Percentiles rank a stretch among this genome's conserved stretches.
Evolutionary conservation across 805 yeast species (phyloP).

Genomic region (Candida sphagnicola): DNA sequence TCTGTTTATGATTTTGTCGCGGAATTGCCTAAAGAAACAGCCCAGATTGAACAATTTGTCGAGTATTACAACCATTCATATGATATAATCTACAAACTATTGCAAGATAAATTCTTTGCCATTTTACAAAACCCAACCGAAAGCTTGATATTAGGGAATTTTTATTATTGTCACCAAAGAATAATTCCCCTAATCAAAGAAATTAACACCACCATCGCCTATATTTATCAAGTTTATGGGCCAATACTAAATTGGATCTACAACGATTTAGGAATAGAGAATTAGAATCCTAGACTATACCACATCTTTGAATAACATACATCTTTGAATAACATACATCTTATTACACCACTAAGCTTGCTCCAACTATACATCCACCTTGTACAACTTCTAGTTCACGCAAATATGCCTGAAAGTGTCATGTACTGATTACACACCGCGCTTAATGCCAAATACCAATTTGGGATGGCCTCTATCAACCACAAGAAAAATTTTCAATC

Average conservation of each 20-base stretch:
- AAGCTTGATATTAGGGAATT: slow-evolving; percentile 4
- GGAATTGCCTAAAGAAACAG: background rate
- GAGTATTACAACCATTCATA: background rate
- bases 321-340: no score
- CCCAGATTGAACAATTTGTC: background rate
- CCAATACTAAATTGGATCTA: slow-evolving; percentile 28
- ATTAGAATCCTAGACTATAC: background rate
- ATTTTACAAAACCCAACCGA: background rate
- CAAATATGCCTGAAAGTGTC: background rate
- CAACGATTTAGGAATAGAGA: slow-evolving; percentile 16
- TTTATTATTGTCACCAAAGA: slow-evolving; percentile 5
- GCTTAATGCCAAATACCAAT: slow-evolving; percentile 20
- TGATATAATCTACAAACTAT: background rate
- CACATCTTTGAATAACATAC: no score
- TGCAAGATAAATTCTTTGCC: slow-evolving; percentile 1
- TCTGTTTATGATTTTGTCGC: background rate
- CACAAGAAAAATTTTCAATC: no score
- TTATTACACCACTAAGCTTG: background rate
- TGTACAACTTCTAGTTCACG: background rate
- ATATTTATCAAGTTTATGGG: slow-evolving; percentile 17
- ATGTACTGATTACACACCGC: slow-evolving; percentile 34
- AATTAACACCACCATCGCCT: slow-evolving; percentile 4
- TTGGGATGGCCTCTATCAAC: no score
- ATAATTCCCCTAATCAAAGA: slow-evolving; percentile 5
- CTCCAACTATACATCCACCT: no score